Conservation (phyloP, 73 alveolate genomes). For the Stentor coeruleus region DNA sequence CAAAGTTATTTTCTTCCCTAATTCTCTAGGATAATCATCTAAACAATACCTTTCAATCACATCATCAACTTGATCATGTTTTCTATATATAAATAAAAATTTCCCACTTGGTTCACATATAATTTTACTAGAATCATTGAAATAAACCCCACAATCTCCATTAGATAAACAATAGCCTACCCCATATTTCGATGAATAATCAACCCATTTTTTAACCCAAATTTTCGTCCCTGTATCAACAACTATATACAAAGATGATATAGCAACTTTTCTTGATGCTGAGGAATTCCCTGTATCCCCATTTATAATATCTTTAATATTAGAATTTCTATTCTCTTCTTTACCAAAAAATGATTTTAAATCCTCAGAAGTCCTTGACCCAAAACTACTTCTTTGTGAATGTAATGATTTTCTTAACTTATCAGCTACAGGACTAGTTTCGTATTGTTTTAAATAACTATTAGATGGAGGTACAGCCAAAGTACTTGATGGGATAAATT, state of each 20-base stretch:
- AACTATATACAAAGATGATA: neutral
- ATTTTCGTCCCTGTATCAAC: neutral
- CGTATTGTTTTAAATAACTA: constrained; percentile 44
- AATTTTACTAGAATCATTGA: neutral
- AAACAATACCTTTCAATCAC: neutral
- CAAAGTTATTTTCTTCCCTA: constrained; percentile 65
- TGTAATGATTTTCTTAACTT: too few relatives aligned
- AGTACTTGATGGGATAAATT: constrained; percentile 66
- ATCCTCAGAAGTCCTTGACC: too few relatives aligned
- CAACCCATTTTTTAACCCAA: constrained; percentile 41
- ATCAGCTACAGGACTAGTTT: too few relatives aligned
- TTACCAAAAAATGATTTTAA: too few relatives aligned
- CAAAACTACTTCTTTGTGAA: too few relatives aligned
- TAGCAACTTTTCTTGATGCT: neutral
- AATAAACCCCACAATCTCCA: neutral
- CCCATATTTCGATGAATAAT: constrained; percentile 46
- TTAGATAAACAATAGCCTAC: neutral
- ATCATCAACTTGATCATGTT: neutral
- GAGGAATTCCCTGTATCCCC: too few relatives aligned
- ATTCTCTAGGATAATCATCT: constrained; percentile 48
- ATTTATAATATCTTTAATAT: too few relatives aligned
- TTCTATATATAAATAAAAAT: too few relatives aligned
- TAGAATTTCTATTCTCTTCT: too few relatives aligned
- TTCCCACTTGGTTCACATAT: neutral
- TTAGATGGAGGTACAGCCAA: constrained; percentile 80